Base-by-base conservation (phyloP, 306 rosid genomes). In the Chamaecrista fasciculata region DNA sequence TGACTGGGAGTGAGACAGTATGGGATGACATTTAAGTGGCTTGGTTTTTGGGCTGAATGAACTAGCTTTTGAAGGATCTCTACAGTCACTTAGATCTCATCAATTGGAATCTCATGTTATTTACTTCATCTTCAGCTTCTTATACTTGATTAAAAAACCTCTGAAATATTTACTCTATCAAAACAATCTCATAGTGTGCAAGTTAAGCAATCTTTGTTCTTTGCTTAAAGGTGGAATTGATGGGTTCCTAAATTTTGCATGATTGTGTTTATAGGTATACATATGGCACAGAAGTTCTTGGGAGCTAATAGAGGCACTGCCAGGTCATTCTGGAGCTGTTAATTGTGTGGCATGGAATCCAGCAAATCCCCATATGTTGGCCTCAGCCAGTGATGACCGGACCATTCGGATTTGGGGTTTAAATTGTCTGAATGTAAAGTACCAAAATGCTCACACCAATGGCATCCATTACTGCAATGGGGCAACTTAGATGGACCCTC, bases 291-390 rank as follows among this genome's bases (percentile, higher is more conserved):
- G 96, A 86, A 78, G 76, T 68, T 80, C 97, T 2, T 87, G 87
- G 55, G 97, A 87, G 75, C 86, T 86, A 58, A 73, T 95, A 68
- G 90, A 82, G 71, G 64, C 89, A 42, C 80, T 95, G 76, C 79
- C 92, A 1, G 99, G 99, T 26, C 99, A 95, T 75, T 89, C 99
- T 26, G 99, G 99, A 57, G 85, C 99, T 25, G 97, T 95, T 25
- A 95, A 91, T 67, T 87, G 95, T 67, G 99, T 95, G 72, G 86
- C 96, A 76, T 95, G 99, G 99, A 95, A 95, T 73, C 99, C 99
- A 28, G 72, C 84, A 5, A 95, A 95, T 39, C 95, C 96, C 8
- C 96, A 95, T 85, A 89, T 95, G 97, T 77, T 95, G 65, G 99
- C 99, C 76, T 95, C 97, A 0, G 97, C 95, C 33, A 95, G 99